Percentiles rank a stretch among this genome's conserved stretches.
These are phyloP conservation scores for Gaultheria prostrata DNA, from an alignment of 148 eudicot species.

Conservation along the genomic window DNA sequence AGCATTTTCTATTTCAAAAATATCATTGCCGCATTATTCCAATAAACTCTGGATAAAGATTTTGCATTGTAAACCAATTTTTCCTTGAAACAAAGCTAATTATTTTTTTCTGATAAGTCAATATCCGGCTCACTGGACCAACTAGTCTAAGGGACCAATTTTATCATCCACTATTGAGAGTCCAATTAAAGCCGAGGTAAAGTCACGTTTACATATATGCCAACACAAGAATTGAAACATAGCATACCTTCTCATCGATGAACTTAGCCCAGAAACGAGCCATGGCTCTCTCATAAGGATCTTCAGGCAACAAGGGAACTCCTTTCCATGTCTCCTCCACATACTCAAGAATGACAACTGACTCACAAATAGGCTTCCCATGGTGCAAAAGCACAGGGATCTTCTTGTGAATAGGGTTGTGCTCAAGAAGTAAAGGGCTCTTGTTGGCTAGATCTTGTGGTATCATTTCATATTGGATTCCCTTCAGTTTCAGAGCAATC, in stretches of 20 bases:
- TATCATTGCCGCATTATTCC: no score
- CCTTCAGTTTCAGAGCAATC: slow-evolving; percentile 34
- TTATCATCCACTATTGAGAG: no score
- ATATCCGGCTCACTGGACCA: no score
- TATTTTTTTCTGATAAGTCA: no score
- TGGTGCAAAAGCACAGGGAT: slow-evolving; percentile 50
- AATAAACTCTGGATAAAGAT: no score
- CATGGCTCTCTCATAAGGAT: slow-evolving; percentile 44
- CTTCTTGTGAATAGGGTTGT: slow-evolving; percentile 43
- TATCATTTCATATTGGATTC: slow-evolving; percentile 26
- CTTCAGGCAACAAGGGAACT: slow-evolving; percentile 39
- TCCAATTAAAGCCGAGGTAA: no score
- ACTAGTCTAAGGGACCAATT: no score
- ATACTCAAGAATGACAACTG: slow-evolving; percentile 51
- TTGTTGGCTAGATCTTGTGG: slow-evolving; percentile 25
- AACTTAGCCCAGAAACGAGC: slow-evolving; percentile 56
- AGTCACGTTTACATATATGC: no score
- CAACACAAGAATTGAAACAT: not conserved
- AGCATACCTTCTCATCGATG: slow-evolving; percentile 46
- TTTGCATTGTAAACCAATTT: no score
- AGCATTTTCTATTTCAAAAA: no score
- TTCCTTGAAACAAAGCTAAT: no score
- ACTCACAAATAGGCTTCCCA: slow-evolving; percentile 40
- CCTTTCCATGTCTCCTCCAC: slow-evolving; percentile 47
- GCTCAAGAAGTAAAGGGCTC: slow-evolving; percentile 28